phyloP scores from a whole-genome alignment of 1,284 basidiomycete genomes.

The Boletus semigastroideus region DNA sequence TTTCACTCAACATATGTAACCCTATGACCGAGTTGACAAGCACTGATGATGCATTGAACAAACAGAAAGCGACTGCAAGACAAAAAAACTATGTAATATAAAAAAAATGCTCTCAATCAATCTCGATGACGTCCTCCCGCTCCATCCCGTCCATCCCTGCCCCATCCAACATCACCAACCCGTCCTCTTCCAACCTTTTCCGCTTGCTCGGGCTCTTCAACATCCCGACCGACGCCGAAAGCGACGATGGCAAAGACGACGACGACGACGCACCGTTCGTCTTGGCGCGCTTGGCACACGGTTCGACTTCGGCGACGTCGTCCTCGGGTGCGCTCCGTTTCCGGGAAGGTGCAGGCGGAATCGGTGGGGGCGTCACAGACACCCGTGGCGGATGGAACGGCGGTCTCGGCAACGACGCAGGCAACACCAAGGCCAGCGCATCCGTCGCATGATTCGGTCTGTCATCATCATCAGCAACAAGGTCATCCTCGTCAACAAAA shows the following conservation, averaged over 20 bases:
- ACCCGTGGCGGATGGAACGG: slow-evolving; percentile 42
- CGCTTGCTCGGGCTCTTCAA: slow-evolving; percentile 60
- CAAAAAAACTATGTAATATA: too few species aligned
- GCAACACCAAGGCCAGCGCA: slow-evolving; percentile 55
- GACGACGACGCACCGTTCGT: slow-evolving; percentile 19
- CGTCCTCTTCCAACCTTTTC: slow-evolving; percentile 66
- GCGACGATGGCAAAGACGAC: too few species aligned
- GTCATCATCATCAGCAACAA: neutral
- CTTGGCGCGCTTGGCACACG: slow-evolving; percentile 53
- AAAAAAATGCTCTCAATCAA: slow-evolving; percentile 38
- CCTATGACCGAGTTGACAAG: too few species aligned
- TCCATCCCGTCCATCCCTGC: slow-evolving; percentile 53
- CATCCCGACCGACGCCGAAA: neutral
- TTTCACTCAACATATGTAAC: too few species aligned
- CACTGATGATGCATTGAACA: too few species aligned
- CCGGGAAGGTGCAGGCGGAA: slow-evolving; percentile 37
- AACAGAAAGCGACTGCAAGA: too few species aligned
- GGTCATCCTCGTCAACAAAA: neutral
- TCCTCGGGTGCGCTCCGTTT: slow-evolving; percentile 62
- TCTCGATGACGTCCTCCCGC: slow-evolving; percentile 53
- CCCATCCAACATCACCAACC: slow-evolving; percentile 64
- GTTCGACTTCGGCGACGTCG: slow-evolving; percentile 47
- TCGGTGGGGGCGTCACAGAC: slow-evolving; percentile 31
- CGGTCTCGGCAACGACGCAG: slow-evolving; percentile 58
- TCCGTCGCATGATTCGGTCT: slow-evolving; percentile 55